phyloP scores from a whole-genome alignment of 345 rosid species.

The Trapa incisa region DNA sequence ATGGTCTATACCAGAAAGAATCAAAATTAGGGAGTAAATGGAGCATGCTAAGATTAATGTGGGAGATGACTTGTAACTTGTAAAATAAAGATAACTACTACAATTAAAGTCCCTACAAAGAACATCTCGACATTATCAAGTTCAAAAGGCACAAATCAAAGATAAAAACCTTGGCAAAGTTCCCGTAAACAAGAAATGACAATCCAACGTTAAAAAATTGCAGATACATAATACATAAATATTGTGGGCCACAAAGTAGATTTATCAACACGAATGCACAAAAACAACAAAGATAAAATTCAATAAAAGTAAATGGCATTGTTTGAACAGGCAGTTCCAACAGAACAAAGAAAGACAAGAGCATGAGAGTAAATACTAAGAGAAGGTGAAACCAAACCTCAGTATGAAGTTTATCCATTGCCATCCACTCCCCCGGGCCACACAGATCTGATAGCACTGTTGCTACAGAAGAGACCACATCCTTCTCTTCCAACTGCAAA shows the following conservation, averaged over 20 bases:
- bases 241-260: background rate
- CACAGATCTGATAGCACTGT: slow-evolving; percentile 94
- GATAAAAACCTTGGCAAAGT: background rate
- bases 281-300: background rate
- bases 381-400: slow-evolving; percentile 41
- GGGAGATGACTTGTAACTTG: background rate
- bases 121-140: background rate
- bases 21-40: background rate
- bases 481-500: slow-evolving; percentile 88
- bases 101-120: background rate
- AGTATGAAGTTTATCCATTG: slow-evolving; percentile 87
- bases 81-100: no score
- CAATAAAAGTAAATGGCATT: background rate
- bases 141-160: background rate
- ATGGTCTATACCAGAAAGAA: background rate
- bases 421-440: slow-evolving; percentile 99
- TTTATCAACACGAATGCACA: background rate
- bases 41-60: background rate
- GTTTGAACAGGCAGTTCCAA: background rate
- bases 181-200: background rate
- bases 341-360: background rate
- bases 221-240: no score
- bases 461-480: slow-evolving; percentile 96
- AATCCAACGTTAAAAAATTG: background rate
- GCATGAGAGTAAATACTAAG: background rate